Evolutionary conservation across 495 filamentous ascomycete genomes (phyloP), one percentile per base, ranked within the genome.

Genomic region (Aspergillus egyptiacus): DNA sequence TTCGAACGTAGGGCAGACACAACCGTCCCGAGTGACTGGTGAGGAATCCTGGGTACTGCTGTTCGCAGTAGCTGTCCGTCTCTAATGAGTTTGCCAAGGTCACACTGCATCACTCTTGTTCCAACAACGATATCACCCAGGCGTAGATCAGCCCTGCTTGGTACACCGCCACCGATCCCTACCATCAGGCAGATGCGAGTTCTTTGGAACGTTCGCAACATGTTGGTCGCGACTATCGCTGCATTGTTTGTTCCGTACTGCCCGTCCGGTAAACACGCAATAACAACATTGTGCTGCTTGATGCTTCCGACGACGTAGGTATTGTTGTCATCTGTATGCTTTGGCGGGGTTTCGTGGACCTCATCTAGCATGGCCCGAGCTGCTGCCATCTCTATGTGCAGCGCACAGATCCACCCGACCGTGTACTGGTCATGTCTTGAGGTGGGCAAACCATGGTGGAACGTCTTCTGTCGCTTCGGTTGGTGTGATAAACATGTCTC

Each of bases 91-190:
- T 71, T 74, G 3, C 68, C 72, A 35, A 68, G 56, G 38, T 75
- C 67, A 48, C 54, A 67, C 51, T 74, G 67, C 38, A 74, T 60
- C 3, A 76, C 69, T 18, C 71, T 65, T 7, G 63, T 60, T 43
- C 61, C 55, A 14, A 66, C 61, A 13, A 63, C 58, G 15, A 66
- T 32, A 32, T 66, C 61, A 14, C 69, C 64, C 19, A 77, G 57
- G 1, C 56, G 48, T 1, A 67, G 34, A 57, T 64, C 61, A 32
- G 35, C 27, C 25, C 40, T 54, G 33, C 45, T 52, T 0, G 59
- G 62, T 0, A 59, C 43, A 54, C 73, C 48, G 53, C 64, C 59
- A 7, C 59, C 61, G 17, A 67, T 60, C 0, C 64, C 61, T 5
- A 67, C 61, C 50, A 67, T 60, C 28, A 72, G 59, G 5, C 68